Evolutionary conservation across 129 eudicot genomes (phyloP).

Genomic region (Ambrosia trifida): DNA sequence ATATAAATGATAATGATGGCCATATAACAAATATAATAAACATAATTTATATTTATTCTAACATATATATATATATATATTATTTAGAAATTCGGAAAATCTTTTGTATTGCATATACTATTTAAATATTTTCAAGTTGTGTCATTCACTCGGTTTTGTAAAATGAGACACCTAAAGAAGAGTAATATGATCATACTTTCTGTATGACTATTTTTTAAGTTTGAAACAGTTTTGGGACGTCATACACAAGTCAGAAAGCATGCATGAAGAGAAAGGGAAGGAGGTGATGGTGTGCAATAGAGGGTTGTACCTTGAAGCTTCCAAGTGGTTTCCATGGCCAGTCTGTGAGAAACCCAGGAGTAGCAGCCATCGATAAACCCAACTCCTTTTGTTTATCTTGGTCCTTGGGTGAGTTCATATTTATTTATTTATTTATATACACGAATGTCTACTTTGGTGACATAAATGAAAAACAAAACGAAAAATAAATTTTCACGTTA

Average conservation of each 20-base stretch:
- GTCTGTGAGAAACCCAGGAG: constrained; percentile 63
- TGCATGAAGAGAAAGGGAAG: too few species aligned
- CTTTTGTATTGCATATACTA: too few species aligned
- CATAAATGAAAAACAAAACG: neutral
- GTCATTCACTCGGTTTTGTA: too few species aligned
- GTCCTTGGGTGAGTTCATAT: neutral
- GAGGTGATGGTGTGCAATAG: neutral
- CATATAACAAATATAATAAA: too few species aligned
- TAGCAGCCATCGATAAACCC: constrained; percentile 48
- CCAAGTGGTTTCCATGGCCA: constrained; percentile 82
- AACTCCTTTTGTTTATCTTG: neutral
- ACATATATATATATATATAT: too few species aligned
- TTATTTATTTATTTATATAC: neutral
- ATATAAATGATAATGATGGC: too few species aligned
- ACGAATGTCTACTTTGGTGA: neutral
- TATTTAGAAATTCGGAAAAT: too few species aligned
- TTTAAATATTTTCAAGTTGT: too few species aligned
- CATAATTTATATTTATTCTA: too few species aligned
- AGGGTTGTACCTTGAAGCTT: constrained; percentile 51
- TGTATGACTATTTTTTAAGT: neutral
- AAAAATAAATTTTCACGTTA: too few species aligned
- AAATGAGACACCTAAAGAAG: too few species aligned
- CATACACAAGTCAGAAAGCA: constrained; percentile 10
- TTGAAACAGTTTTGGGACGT: neutral
- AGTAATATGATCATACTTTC: too few species aligned